Evolutionary conservation across 2,329 filamentous ascomycete genomes (phyloP), one percentile per base, ranked within the genome.

Genomic region (Talaromyces sp.): DNA sequence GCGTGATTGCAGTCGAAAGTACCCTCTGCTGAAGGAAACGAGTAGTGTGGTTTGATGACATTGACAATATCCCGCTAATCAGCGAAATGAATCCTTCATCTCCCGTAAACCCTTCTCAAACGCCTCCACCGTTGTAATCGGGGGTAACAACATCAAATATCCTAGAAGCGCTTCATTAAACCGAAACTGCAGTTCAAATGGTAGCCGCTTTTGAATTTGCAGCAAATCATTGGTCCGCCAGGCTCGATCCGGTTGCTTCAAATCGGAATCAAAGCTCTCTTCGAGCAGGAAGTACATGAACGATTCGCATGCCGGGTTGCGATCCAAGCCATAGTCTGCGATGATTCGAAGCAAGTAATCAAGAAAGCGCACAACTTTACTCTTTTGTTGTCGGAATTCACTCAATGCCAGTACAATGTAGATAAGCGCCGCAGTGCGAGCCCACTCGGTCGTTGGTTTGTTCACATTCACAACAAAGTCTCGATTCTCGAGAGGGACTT

Each of bases 251-350:
- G 74, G 68, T 31, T 78, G 73, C 61, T 70, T 75, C 62, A 80
- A 62, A 64, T 79, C 76, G 6, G 69, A 43, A n/a, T 76, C 73
- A 60, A 70, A 76, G 1, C 66, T 66, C 66, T 79, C 77, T 56
- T 78, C 75, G 14, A 80, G 64, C 5, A 80, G 68, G n/a, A 78
- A 66, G 75, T 76, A 80, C 16, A 78, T 60, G 14, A 80, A 73
- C 2, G 76, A 77, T 69, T 80, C 78, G 59, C 76, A 76, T 3
- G 76, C 75, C 3, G 73, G 76, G 60, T 74, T 69, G 16, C 72
- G 73, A 59, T 76, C 74, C 7, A 80, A 72, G 22, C 71, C 67
- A 59, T 77, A 75, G 14, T 74, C 67, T 52, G 66, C 68, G 16
- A 75, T 72, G 6, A 73, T 67, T 8, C 64, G 22, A 24, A 66